phyloP scores from a whole-genome alignment of 495 filamentous ascomycete species.

The Usnea hakonensis region DNA sequence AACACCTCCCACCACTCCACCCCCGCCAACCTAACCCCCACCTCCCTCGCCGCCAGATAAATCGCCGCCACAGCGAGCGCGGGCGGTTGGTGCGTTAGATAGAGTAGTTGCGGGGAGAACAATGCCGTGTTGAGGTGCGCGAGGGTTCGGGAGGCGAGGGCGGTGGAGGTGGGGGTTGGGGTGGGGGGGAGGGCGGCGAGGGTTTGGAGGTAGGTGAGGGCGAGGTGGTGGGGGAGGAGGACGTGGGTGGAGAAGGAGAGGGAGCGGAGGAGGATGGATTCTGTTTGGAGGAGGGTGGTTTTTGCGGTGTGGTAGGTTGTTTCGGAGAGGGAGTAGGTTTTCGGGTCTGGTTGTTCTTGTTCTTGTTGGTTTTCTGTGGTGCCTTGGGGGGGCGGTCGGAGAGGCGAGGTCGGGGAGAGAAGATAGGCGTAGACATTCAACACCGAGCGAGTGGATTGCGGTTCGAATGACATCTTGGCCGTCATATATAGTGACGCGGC shows the following conservation, averaged over 20 bases:
- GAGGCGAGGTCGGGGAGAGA: constrained; percentile 52
- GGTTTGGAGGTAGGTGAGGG: constrained; percentile 86
- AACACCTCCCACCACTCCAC: constrained; percentile 96
- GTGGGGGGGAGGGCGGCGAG: constrained; percentile 50
- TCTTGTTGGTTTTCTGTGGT: constrained; percentile 18
- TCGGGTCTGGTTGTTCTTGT: constrained; percentile 36
- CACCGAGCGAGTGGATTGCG: constrained; percentile 68
- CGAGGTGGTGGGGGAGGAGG: constrained; percentile 76
- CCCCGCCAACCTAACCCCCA: constrained; percentile 66
- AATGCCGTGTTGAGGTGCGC: constrained; percentile 76
- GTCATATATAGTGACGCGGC: constrained; percentile 75
- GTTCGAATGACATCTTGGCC: constrained; percentile 73
- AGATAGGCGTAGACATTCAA: constrained; percentile 81
- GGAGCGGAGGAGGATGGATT: constrained; percentile 65
- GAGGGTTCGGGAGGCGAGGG: constrained; percentile 55
- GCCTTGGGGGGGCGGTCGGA: constrained; percentile 32
- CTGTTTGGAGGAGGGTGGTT: constrained; percentile 55
- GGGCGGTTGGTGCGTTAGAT: constrained; percentile 84
- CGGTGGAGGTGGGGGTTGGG: constrained; percentile 30
- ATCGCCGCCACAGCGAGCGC: constrained; percentile 79
- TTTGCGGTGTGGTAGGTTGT: constrained; percentile 56
- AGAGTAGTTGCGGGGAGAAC: constrained; percentile 80
- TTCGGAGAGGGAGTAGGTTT: constrained; percentile 68
- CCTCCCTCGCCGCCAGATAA: constrained; percentile 79
- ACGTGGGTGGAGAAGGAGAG: constrained; percentile 79